These are phyloP conservation scores for Fusarium verrucosum DNA, from an alignment of 2,329 filamentous ascomycete genomes.

Conservation along the genomic window DNA sequence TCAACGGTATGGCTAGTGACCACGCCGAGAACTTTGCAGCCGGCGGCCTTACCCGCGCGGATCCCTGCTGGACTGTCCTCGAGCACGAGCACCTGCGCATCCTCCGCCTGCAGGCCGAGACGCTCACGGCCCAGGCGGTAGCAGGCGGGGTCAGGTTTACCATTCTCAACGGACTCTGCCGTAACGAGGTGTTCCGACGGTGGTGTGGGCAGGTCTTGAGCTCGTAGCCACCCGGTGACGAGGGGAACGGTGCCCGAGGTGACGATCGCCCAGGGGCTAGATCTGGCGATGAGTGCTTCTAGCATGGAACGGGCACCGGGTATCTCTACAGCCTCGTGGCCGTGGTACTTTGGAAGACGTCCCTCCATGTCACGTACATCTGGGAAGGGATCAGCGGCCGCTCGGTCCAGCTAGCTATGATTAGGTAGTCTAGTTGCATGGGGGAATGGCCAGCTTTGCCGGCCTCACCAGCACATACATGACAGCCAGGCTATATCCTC, in stretches of 20 bases:
- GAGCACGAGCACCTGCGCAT: constrained; percentile 73
- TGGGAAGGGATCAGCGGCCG: constrained; percentile 49
- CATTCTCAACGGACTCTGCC: constrained; percentile 77
- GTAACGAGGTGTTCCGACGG: constrained; percentile 70
- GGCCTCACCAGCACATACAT: neutral
- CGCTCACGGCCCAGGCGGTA: constrained; percentile 74
- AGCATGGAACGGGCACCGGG: constrained; percentile 81
- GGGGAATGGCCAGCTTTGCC: neutral
- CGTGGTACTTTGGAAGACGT: constrained; percentile 78
- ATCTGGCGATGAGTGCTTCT: constrained; percentile 67
- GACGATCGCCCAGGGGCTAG: constrained; percentile 86
- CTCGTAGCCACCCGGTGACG: constrained; percentile 76
- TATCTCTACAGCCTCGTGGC: constrained; percentile 82
- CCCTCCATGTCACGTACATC: constrained; percentile 84
- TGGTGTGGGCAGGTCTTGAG: constrained; percentile 69
- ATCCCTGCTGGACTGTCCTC: constrained; percentile 93
- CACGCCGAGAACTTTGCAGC: constrained; percentile 84
- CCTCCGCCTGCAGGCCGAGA: constrained; percentile 61
- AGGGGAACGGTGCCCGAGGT: constrained; percentile 76
- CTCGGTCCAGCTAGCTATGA: constrained; percentile 4
- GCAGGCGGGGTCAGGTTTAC: constrained; percentile 81
- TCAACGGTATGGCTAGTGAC: constrained; percentile 82
- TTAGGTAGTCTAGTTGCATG: neutral
- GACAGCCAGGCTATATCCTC: neutral
- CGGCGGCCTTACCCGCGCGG: constrained; percentile 82